Conservation (phyloP, 345 rosid species). For the Cardamine resedifolia region DNA sequence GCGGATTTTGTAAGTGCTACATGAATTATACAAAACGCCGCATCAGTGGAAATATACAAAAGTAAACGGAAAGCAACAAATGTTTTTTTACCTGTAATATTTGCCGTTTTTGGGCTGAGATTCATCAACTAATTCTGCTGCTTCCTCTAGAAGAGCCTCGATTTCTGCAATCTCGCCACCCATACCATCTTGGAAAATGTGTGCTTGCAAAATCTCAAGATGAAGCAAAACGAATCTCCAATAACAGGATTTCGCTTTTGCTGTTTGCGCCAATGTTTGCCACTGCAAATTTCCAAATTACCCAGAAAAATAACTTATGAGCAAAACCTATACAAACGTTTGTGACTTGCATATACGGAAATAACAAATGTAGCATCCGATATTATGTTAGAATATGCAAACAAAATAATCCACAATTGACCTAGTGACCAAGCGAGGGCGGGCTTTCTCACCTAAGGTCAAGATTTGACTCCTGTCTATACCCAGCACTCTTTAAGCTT, state of each 20-base stretch:
- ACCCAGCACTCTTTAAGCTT: neutral
- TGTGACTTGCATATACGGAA: neutral
- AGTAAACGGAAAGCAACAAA: neutral
- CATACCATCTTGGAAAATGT: conserved; percentile 50
- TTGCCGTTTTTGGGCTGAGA: conserved; percentile 70
- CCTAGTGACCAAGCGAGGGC: neutral
- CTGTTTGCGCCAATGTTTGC: conserved; percentile 80
- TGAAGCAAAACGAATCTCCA: conserved; percentile 93
- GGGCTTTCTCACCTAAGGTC: neutral
- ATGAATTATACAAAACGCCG: neutral
- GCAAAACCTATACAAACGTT: neutral
- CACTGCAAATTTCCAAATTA: conserved; percentile 51
- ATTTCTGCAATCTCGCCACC: conserved; percentile 74
- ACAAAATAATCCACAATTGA: neutral
- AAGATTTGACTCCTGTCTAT: neutral
- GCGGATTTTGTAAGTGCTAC: conserved; percentile 71
- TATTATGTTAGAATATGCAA: neutral
- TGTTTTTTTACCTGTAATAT: conserved; percentile 74
- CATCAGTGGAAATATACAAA: neutral
- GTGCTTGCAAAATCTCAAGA: conserved; percentile 68
- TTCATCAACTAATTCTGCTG: conserved; percentile 92
- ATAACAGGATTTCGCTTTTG: conserved; percentile 67
- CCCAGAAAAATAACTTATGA: conserved; percentile 19
- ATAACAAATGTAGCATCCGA: neutral
- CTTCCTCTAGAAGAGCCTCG: conserved; percentile 85